phyloP scores from a whole-genome alignment of 2,329 filamentous ascomycete genomes.

The Westerdykella sp. region DNA sequence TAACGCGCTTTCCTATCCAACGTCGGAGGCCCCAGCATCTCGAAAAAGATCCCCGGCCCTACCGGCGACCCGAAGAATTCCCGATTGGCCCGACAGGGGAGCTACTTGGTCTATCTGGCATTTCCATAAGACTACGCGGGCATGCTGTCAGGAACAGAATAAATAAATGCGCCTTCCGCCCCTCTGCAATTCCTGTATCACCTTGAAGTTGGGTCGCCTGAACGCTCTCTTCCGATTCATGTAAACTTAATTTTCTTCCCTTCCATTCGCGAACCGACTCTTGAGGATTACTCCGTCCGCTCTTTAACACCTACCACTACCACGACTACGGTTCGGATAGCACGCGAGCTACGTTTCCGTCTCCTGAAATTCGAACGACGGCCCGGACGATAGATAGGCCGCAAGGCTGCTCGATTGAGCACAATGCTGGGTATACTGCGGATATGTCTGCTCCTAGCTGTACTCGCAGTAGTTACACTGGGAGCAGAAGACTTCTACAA shows the following conservation, averaged over 20 bases:
- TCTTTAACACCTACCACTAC: too few species aligned
- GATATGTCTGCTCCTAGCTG: conserved; percentile 39
- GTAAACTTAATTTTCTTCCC: too few species aligned
- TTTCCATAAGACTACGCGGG: conserved; percentile 2
- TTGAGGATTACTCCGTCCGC: too few species aligned
- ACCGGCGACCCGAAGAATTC: neutral
- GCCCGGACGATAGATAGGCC: neutral
- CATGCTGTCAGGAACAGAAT: conserved; percentile 1
- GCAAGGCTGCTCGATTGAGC: neutral
- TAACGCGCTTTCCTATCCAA: too few species aligned
- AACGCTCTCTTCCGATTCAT: too few species aligned
- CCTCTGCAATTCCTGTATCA: neutral
- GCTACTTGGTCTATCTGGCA: conserved; percentile 7
- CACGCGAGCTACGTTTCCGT: too few species aligned
- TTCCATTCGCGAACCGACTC: too few species aligned
- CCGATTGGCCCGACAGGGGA: conserved; percentile 1
- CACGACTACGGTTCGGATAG: too few species aligned
- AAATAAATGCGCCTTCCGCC: conserved; percentile 5
- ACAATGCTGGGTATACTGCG: conserved; percentile 25
- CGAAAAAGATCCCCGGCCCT: conserved; percentile 1
- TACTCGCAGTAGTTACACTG: conserved; percentile 40
- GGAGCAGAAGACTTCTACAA: conserved; percentile 71
- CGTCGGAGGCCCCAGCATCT: neutral
- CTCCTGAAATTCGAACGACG: neutral
- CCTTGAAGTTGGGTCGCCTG: too few species aligned